Evolutionary conservation across 306 rosid genomes (phyloP).

Genomic region (Prosopis cineraria): DNA sequence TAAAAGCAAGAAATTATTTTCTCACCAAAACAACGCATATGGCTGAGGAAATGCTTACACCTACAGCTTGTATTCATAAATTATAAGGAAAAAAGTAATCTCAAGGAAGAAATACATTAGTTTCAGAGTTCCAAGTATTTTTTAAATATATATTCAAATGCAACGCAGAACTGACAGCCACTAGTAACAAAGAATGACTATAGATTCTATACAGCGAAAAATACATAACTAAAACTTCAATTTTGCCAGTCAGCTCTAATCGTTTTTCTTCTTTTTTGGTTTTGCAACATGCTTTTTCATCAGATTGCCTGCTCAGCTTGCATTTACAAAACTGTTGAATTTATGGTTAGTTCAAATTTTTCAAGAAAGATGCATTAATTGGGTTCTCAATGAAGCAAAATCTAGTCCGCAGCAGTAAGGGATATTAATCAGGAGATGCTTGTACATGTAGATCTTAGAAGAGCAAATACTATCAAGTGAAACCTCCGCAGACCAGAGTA

Average conservation of each 20-base stretch:
- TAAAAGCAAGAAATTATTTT: neutral
- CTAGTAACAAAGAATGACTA: neutral
- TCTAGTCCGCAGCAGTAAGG: neutral
- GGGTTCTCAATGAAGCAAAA: neutral
- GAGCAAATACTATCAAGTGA: neutral
- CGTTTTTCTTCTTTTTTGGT: too few species aligned
- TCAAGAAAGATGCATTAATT: neutral
- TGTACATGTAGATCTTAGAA: neutral
- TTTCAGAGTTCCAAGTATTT: neutral
- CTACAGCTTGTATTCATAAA: neutral
- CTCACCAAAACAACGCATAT: neutral
- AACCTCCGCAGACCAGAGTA: neutral
- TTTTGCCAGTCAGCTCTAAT: neutral
- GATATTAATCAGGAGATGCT: neutral
- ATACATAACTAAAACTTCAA: neutral
- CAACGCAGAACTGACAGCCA: neutral
- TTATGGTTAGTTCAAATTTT: neutral
- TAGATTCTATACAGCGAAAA: neutral
- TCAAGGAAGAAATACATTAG: neutral
- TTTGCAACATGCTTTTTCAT: neutral
- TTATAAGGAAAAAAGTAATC: too few species aligned
- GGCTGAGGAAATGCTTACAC: constrained; percentile 1
- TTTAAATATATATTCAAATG: neutral
- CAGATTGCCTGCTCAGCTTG: neutral
- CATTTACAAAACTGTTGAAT: neutral